Evolutionary conservation across 192 early-diverging fungal genomes (phyloP).

Genomic region (Phycomyces nitens): DNA sequence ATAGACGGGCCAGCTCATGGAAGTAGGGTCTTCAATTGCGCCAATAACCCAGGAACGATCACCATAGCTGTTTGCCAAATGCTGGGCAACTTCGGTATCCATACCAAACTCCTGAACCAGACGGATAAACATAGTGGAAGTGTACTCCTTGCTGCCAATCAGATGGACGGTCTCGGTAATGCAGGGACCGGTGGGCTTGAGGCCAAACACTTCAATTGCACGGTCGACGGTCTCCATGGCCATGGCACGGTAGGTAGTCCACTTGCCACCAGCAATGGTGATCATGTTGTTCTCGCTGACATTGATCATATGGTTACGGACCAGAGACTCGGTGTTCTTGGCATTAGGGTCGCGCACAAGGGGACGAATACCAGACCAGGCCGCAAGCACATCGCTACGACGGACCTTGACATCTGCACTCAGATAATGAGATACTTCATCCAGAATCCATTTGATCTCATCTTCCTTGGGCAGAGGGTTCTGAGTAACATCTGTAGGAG

Average conservation of each 20-base stretch:
- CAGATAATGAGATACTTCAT: constrained; percentile 88
- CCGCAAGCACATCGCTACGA: constrained; percentile 92
- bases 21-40: constrained; percentile 68
- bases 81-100: constrained; percentile 88
- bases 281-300: constrained; percentile 75
- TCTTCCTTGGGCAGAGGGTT: constrained; percentile 88
- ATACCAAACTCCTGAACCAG: constrained; percentile 94
- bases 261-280: constrained; percentile 97
- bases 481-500: constrained; percentile 77
- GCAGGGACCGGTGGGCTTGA: constrained; percentile 68
- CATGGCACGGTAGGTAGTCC: constrained; percentile 98
- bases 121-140: constrained; percentile 91
- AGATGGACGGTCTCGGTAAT: constrained; percentile 72
- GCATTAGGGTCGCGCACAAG: constrained; percentile 93
- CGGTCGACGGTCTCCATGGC: constrained; percentile 90
- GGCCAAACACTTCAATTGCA: constrained; percentile 72
- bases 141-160: constrained; percentile 85
- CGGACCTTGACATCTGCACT: constrained; percentile 94
- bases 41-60: constrained; percentile 94
- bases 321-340: constrained; percentile 87
- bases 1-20: constrained; percentile 74
- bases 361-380: constrained; percentile 97
- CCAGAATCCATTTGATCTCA: constrained; percentile 94
- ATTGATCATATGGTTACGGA: constrained; percentile 97
- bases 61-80: constrained; percentile 89